A percentile compares a stretch with the other conserved stretches of the same genome.
Conservation (phyloP, 345 rosid genomes). For the Salix koriyanagi region DNA sequence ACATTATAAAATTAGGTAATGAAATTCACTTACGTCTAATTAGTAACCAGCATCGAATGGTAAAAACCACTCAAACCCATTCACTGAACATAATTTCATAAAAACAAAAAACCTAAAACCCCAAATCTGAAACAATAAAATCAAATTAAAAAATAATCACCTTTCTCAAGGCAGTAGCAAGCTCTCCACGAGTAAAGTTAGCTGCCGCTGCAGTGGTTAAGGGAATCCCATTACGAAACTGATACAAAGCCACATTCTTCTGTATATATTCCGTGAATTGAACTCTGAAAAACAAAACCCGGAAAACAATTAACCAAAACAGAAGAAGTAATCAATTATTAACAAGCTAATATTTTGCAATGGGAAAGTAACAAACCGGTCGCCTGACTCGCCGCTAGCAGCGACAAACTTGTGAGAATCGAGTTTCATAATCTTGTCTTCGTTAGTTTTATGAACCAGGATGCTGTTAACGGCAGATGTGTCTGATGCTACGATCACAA, state of each 20-base stretch:
- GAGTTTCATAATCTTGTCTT: conserved; percentile 94
- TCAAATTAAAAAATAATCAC: conserved; percentile 24
- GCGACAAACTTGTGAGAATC: conserved; percentile 95
- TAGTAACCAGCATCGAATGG: not conserved
- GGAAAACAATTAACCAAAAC: not conserved
- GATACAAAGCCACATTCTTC: conserved; percentile 91
- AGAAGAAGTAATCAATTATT: not conserved
- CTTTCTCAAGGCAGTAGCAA: conserved; percentile 94
- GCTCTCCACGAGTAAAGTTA: conserved; percentile 88
- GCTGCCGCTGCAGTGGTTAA: conserved; percentile 89
- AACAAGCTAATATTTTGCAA: not conserved
- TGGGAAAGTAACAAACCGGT: conserved; percentile 39
- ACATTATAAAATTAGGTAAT: not conserved
- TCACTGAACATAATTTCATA: not conserved
- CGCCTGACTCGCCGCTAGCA: conserved; percentile 96
- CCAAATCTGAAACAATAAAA: not conserved
- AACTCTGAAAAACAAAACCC: conserved; percentile 41
- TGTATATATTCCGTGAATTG: conserved; percentile 95
- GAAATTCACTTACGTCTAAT: not conserved
- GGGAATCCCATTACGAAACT: conserved; percentile 89
- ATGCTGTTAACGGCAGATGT: conserved; percentile 91
- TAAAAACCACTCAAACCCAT: not conserved
- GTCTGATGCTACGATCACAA: conserved; percentile 78
- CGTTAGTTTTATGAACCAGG: conserved; percentile 84
- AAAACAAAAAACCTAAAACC: not conserved